phyloP scores from a whole-genome alignment of 805 yeast species.

The Nakazawaea holstii region DNA sequence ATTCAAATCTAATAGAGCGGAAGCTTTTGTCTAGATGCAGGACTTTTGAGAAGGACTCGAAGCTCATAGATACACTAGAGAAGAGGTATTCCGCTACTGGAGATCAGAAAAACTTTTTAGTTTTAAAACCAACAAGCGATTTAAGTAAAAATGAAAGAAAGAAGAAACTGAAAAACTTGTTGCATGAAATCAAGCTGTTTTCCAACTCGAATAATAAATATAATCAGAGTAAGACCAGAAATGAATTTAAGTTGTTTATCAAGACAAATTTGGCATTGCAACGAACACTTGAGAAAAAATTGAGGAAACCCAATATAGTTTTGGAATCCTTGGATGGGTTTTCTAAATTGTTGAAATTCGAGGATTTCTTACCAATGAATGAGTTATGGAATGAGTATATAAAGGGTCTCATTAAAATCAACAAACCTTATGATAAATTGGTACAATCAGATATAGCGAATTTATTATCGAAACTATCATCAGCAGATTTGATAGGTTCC shows the following conservation, averaged over 20 bases:
- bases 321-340: constrained; percentile 17
- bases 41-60: constrained; percentile 28
- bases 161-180: constrained; percentile 16
- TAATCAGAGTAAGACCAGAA: constrained; percentile 21
- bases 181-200: constrained; percentile 12
- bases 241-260: constrained; percentile 37
- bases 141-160: constrained; percentile 12
- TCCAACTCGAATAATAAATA: neutral
- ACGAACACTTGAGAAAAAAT: constrained; percentile 28
- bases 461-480: constrained; percentile 53
- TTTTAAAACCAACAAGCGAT: constrained; percentile 32
- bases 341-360: constrained; percentile 55
- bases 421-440: constrained; percentile 10
- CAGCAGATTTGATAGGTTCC: constrained; percentile 84
- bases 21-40: constrained; percentile 39
- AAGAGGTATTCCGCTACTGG: constrained; percentile 41
- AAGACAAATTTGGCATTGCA: constrained; percentile 33
- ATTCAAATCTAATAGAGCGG: constrained; percentile 34
- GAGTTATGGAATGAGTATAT: constrained; percentile 73
- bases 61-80: constrained; percentile 35
- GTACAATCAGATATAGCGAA: constrained; percentile 15
- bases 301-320: constrained; percentile 25
- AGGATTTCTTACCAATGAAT: constrained; percentile 27
- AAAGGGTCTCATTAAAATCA: constrained; percentile 43
- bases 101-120: constrained; percentile 38